Conservation (phyloP, 1,284 basidiomycete species). For the Cutaneotrichosporon sp. region DNA sequence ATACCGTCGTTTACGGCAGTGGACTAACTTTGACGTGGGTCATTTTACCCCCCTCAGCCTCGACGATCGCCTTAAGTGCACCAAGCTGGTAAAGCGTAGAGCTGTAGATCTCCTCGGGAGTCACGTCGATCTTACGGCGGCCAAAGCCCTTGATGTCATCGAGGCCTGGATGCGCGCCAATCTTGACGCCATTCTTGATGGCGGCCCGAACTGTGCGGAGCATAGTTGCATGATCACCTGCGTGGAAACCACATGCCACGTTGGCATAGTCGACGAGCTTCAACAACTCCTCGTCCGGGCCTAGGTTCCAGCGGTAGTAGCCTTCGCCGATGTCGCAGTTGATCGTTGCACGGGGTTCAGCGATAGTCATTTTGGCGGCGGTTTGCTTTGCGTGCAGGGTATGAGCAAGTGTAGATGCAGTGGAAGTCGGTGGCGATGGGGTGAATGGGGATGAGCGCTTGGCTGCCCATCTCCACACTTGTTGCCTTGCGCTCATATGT, state of each 20-base stretch:
- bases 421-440: too few relatives aligned
- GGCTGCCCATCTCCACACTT: too few relatives aligned
- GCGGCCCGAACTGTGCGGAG: constrained; percentile 35
- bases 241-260: constrained; percentile 35
- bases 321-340: too few relatives aligned
- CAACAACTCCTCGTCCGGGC: constrained; percentile 43
- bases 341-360: too few relatives aligned
- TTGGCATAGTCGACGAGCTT: constrained; percentile 25
- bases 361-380: too few relatives aligned
- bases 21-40: constrained; percentile 43
- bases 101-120: constrained; percentile 18
- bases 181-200: constrained; percentile 34
- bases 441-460: too few relatives aligned
- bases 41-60: constrained; percentile 31
- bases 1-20: too few relatives aligned
- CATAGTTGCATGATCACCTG: constrained; percentile 43
- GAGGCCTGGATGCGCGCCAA: constrained; percentile 33
- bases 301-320: constrained; percentile 37
- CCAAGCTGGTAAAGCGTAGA: constrained; percentile 35
- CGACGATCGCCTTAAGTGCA: constrained; percentile 36
- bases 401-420: too few relatives aligned
- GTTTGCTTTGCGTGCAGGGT: too few relatives aligned
- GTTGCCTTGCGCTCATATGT: too few relatives aligned
- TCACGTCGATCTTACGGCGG: constrained; percentile 12
- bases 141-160: constrained; percentile 20